Evolutionary conservation across 75 land plant genomes (phyloP).

Genomic region (Cryptomeria japonica): DNA sequence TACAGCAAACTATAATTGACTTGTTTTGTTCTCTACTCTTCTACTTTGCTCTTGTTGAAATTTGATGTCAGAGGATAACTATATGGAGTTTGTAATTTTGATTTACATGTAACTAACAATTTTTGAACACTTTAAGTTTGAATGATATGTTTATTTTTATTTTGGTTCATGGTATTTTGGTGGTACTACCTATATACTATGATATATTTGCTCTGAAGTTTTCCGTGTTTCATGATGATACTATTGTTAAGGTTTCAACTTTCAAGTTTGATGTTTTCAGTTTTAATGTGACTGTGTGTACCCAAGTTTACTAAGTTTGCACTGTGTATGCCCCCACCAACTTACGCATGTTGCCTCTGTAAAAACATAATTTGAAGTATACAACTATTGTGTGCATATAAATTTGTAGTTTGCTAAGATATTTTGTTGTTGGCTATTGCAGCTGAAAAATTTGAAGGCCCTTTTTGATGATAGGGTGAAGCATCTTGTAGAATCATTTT

Average conservation of each 20-base stretch:
- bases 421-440: constrained; percentile 19
- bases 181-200: neutral
- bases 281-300: neutral
- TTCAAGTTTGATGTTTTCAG: neutral
- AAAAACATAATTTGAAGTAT: neutral
- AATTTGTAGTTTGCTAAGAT: neutral
- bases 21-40: neutral
- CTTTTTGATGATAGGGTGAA: constrained; percentile 69
- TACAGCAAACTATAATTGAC: neutral
- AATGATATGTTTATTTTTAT: too few relatives aligned
- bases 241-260: neutral
- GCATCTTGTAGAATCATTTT: constrained; percentile 49
- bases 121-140: neutral
- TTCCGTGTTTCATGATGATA: neutral
- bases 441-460: constrained; percentile 56
- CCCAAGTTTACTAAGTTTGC: neutral
- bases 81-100: neutral
- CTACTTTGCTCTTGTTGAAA: neutral
- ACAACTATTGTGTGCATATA: neutral
- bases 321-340: neutral
- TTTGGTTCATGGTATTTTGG: neutral
- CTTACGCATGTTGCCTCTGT: neutral
- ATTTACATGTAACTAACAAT: neutral
- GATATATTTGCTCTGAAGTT: too few relatives aligned
- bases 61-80: neutral